These are phyloP conservation scores for Xanthoparmelia taractica DNA, from an alignment of 495 filamentous ascomycete genomes.

Conservation along the genomic window DNA sequence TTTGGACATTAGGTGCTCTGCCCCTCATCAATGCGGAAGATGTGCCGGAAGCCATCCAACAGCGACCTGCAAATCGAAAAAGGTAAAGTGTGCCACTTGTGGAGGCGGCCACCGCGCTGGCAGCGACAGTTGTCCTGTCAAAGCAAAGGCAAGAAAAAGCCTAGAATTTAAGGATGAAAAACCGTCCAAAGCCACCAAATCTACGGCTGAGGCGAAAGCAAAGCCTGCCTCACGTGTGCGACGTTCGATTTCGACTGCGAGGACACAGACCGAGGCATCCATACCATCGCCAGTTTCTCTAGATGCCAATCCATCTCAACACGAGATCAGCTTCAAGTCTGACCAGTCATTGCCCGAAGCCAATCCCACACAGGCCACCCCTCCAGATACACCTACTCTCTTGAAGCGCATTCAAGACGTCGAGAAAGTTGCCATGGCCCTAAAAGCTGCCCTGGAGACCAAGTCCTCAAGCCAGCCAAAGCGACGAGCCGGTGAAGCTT, in stretches of 20 bases:
- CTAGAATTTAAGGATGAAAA: not conserved
- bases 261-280: not conserved
- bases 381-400: not conserved
- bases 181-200: not conserved
- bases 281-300: not conserved
- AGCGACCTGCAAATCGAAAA: not conserved
- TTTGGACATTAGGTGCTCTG: not conserved
- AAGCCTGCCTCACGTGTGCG: not conserved
- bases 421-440: not conserved
- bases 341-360: not conserved
- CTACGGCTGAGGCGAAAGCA: not conserved
- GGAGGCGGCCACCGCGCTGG: not conserved
- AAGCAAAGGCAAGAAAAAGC: not conserved
- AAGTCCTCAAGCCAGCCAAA: not conserved
- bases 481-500: not conserved
- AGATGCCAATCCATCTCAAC: not conserved
- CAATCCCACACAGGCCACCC: not conserved
- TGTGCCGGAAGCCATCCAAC: not conserved
- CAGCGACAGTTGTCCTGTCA: not conserved
- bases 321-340: not conserved
- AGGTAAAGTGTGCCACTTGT: not conserved
- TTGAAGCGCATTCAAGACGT: not conserved
- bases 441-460: not conserved
- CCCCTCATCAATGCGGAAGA: not conserved
- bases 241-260: not conserved